Base-by-base conservation (phyloP, 371 early-diverging fungal species). In the Actinomucor elegans region DNA sequence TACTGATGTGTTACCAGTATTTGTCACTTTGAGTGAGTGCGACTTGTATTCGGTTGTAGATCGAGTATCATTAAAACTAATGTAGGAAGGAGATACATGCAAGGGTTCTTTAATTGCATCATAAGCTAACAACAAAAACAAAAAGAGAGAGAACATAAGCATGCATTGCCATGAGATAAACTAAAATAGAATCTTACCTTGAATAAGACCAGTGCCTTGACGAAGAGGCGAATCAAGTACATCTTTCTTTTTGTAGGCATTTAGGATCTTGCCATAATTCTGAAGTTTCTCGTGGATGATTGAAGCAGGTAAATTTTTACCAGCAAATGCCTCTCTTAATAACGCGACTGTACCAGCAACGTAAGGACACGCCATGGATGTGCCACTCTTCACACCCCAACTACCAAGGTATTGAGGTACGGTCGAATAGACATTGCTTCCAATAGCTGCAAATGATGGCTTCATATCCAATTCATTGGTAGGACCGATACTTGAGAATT, bases 201-300 rank as follows among this genome's bases (percentile, higher is more conserved):
- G 81, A 40, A 94, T 63, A n/a, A 94, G 66, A 15, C 94, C 94
- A 40, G 88, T 79, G 17, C 94, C 94, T 64, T 91, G 88, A 15
- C 67, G 52, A 24, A 64, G 61, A 34, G 77, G 71, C 51, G 75
- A 71, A 5, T 77, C 47, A 57, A 64, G 14, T 48, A 10, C 14
- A 34, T 17, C 28, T 69, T 58, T 17, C 42, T n/a, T 4, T 7
- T 46, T 27, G 48, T 28, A 36, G 54, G 56, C 2, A n/a, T 47
- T 20, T 36, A 52, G n/a, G 1, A 10, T 14, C 34, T 46, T 41
- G 28, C 76, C 84, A 26, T 71, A 71, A 66, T 84, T 89, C n/a
- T 75, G 70, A 48, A 77, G 59, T 23, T 69, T 56, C 28, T 70
- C 66, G 24, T 49, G 52, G 7, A 69, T 27, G 48, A 37, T 58